phyloP scores from a whole-genome alignment of 768 basidiomycete species.

The Boletus tomentosulus region DNA sequence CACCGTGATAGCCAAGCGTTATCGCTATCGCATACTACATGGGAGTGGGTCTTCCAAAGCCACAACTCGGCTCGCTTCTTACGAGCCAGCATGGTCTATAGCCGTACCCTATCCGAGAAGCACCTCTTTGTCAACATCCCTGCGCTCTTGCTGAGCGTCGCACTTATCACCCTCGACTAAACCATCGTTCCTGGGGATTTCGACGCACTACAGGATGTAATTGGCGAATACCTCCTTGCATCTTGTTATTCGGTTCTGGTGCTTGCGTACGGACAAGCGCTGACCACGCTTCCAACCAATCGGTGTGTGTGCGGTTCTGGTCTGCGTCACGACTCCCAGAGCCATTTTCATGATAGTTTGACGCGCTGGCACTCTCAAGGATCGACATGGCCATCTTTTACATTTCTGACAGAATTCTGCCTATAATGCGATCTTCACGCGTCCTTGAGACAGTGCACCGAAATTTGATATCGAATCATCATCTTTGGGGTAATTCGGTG shows the following conservation, averaged over 20 bases:
- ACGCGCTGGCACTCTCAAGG: slow-evolving; percentile 38
- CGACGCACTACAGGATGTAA: slow-evolving; percentile 24
- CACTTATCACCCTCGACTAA: slow-evolving; percentile 11
- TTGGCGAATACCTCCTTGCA: slow-evolving; percentile 64
- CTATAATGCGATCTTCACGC: too few species aligned
- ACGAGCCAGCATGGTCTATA: too few species aligned
- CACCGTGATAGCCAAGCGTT: too few species aligned
- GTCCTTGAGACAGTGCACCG: too few species aligned
- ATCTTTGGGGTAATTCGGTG: too few species aligned
- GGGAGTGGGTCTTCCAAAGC: too few species aligned
- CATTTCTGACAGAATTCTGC: too few species aligned
- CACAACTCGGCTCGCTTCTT: too few species aligned
- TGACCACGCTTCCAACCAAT: slow-evolving; percentile 10
- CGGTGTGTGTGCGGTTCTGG: slow-evolving; percentile 37
- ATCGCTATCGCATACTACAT: too few species aligned
- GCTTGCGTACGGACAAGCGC: slow-evolving; percentile 7
- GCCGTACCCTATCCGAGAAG: too few species aligned
- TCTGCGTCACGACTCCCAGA: not conserved
- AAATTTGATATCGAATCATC: too few species aligned
- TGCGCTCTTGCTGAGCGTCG: slow-evolving; percentile 8
- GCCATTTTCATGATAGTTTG: not conserved
- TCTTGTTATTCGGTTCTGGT: slow-evolving; percentile 15
- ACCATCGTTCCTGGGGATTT: slow-evolving; percentile 54
- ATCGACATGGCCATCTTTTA: slow-evolving; percentile 4
- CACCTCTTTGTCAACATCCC: not conserved